These are phyloP conservation scores for Favolaschia claudopus DNA, from an alignment of 768 basidiomycete species.

Conservation along the genomic window DNA sequence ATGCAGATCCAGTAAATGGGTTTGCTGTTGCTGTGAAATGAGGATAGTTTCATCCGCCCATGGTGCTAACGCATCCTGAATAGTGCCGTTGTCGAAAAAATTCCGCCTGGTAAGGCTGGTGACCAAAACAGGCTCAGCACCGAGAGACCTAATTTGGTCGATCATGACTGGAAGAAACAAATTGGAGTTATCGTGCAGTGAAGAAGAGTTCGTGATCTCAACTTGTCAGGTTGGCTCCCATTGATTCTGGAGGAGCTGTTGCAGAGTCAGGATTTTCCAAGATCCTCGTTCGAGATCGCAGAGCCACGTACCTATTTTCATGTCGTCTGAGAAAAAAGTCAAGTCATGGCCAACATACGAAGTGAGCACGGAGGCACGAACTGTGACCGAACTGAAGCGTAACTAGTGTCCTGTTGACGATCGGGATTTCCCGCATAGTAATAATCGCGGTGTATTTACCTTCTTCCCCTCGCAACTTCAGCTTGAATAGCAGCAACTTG, in stretches of 20 bases:
- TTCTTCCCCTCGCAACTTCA: constrained; percentile 44
- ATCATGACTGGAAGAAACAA: constrained; percentile 36
- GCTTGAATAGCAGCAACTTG: constrained; percentile 39
- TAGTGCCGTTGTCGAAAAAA: constrained; percentile 45
- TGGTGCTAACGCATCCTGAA: constrained; percentile 44
- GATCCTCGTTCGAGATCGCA: too few species aligned
- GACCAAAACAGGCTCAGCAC: constrained; percentile 49
- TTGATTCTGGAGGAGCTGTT: constrained; percentile 46
- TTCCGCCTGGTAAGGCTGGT: constrained; percentile 48
- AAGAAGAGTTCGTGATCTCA: not conserved
- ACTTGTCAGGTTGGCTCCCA: constrained; percentile 49
- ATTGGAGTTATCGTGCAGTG: not conserved
- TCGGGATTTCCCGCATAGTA: not conserved
- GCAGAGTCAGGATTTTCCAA: too few species aligned
- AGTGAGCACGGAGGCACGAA: not conserved
- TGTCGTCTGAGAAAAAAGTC: constrained; percentile 30
- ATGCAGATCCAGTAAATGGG: constrained; percentile 49
- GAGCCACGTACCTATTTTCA: too few species aligned
- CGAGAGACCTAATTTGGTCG: constrained; percentile 43
- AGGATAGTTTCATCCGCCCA: constrained; percentile 49
- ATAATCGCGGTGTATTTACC: constrained; percentile 7
- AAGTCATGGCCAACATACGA: not conserved
- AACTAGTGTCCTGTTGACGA: constrained; percentile 35
- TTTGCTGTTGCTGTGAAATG: constrained; percentile 43
- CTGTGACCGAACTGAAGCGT: constrained; percentile 54